Percentiles rank a stretch among this genome's conserved stretches.
phyloP scores from a whole-genome alignment of 139 green algal genomes.

The Desmodesmus armatus region DNA sequence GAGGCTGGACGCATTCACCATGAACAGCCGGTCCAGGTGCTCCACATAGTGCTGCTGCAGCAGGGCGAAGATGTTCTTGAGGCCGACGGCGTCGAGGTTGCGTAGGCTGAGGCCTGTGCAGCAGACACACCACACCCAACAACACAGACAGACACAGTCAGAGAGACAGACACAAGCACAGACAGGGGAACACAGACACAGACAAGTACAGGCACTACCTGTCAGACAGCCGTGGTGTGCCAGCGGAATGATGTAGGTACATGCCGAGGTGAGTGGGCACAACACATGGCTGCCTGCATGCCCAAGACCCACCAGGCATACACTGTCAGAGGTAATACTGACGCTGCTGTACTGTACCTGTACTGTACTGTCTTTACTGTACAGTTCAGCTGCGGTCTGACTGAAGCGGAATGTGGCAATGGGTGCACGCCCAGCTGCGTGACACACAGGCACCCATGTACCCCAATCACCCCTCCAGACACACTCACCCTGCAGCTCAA shows the following conservation, averaged over 20 bases:
- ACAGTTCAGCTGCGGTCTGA: not conserved
- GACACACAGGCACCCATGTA: not conserved
- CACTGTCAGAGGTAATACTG: not conserved
- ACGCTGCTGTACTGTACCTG: not conserved
- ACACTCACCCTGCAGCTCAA: constrained; percentile 13
- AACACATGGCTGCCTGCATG: not conserved
- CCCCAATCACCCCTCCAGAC: no score
- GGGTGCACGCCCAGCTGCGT: not conserved
- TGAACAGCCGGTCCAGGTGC: constrained; percentile 56
- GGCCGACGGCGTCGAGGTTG: constrained; percentile 2
- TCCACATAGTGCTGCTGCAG: constrained; percentile 31
- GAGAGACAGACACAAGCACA: not conserved
- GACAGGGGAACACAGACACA: not conserved
- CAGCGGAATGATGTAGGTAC: no score
- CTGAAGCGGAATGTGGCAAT: not conserved
- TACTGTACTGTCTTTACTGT: not conserved
- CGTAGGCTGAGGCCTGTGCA: not conserved
- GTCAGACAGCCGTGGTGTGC: no score
- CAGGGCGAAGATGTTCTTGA: not conserved
- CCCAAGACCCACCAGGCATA: not conserved
- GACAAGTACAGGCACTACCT: not conserved
- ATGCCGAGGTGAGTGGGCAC: no score
- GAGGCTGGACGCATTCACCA: constrained; percentile 58
- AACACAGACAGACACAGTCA: not conserved
- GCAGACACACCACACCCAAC: not conserved